Evolutionary conservation across 371 early-diverging fungal species (phyloP).

Genomic region (Zopfochytrium polystomum): DNA sequence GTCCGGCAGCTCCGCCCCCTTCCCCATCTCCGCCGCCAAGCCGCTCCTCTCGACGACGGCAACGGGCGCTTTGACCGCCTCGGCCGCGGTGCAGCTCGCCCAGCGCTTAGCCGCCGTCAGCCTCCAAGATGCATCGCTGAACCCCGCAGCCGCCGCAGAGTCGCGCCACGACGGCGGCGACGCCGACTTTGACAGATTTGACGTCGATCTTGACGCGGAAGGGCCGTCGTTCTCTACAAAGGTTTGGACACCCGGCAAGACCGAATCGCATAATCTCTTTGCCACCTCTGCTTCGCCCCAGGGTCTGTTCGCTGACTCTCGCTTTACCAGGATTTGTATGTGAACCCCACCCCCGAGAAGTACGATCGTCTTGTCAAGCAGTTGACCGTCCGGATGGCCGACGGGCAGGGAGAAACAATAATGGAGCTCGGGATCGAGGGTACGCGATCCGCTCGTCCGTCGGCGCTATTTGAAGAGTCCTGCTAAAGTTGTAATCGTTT

Average conservation of each 20-base stretch:
- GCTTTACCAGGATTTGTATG: not conserved
- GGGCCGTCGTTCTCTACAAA: not conserved
- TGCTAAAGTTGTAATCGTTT: not conserved
- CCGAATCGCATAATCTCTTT: not conserved
- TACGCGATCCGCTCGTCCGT: conserved; percentile 27
- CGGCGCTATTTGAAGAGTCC: not conserved
- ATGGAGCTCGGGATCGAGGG: conserved; percentile 78
- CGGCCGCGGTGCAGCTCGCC: too few species aligned
- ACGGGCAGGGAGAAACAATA: conserved; percentile 71
- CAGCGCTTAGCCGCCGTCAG: not conserved
- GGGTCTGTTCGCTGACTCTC: not conserved
- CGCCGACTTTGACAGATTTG: too few species aligned
- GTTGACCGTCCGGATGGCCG: too few species aligned
- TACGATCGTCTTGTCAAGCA: too few species aligned
- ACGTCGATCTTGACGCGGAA: not conserved
- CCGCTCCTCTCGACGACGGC: too few species aligned
- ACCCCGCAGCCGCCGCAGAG: not conserved
- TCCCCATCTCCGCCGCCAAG: too few species aligned
- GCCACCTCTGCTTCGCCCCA: not conserved
- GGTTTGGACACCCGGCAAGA: not conserved
- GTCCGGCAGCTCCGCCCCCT: too few species aligned
- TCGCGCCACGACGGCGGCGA: not conserved
- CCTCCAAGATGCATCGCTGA: not conserved
- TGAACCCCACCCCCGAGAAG: too few species aligned
- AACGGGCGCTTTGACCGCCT: too few species aligned